Base-by-base conservation (phyloP, 2,329 filamentous ascomycete species). In the Arthroderma sp. region DNA sequence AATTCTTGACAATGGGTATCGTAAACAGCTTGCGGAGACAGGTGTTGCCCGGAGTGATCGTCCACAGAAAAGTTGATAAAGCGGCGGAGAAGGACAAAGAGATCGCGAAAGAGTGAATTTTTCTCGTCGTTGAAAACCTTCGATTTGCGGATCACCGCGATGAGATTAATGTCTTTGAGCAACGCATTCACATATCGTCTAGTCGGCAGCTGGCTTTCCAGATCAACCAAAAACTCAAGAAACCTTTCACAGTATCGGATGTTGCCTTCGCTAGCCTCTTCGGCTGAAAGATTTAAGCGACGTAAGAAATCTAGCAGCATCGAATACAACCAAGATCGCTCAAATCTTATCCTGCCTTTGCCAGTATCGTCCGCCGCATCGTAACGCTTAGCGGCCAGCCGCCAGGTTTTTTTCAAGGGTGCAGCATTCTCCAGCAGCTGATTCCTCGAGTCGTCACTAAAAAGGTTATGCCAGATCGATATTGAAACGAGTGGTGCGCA, bases 401-500 rank as follows among this genome's bases (percentile, higher is more conserved):
- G 81, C 91, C 91, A 98, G 41, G 86, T 82, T 61, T 95, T 96
- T 59, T 78, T 81, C 55, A 94, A 65, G 51, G 85, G 80, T n/a
- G 77, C 66, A 39, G 77, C 75, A 53, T 84, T 80, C 37, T 85
- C 79, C 29, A 98, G 72, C 45, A 80, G 77, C 31, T 70, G 69
- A 44, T 94, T 85, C 52, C 86, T 77, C 50, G 80, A 76, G 47
- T 75, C 73, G 31, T 93, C 86, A 46, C 76, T 83, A 29, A 85
- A 83, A 33, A 98, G 68, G 58, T 94, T 93, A 57, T 96, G 85
- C 91, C 91, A 98, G 55, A 91, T 86, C 1, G 85, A 82, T 55
- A 98, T 94, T 8, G 87, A 91, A 15, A 98, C 89, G 42, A 98
- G 70, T 1, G 93, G 86, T 5, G 89, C 91, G 63, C 91, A 96